These are phyloP conservation scores for Coemansia sp. DNA, from an alignment of 192 early-diverging fungal species.

Conservation along the genomic window DNA sequence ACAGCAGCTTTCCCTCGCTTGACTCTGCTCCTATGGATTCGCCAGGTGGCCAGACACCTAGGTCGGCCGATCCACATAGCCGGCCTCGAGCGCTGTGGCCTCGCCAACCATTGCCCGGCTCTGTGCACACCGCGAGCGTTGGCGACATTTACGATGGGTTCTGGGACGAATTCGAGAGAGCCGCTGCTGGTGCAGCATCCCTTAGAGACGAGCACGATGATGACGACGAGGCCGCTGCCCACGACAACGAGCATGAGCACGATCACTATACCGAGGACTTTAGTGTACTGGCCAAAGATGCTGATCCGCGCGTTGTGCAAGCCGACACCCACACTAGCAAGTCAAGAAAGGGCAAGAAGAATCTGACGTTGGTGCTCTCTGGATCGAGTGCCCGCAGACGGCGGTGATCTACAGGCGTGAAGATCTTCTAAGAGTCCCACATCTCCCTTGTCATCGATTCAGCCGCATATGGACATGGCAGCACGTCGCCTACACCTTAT, in stretches of 20 bases:
- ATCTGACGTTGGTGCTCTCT: conserved; percentile 34
- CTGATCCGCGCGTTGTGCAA: conserved; percentile 5
- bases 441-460: background rate
- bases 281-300: conserved; percentile 15
- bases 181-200: conserved; percentile 5
- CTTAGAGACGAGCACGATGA: conserved; percentile 4
- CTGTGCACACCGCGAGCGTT: background rate
- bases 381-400: conserved; percentile 36
- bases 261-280: conserved; percentile 28
- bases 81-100: conserved; percentile 32
- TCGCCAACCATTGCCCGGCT: conserved; percentile 22
- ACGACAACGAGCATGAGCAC: conserved; percentile 7
- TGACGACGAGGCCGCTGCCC: conserved; percentile 12
- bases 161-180: conserved; percentile 50
- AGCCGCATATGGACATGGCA: conserved; percentile 4
- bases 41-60: background rate
- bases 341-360: conserved; percentile 26
- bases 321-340: background rate
- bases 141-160: conserved; percentile 14
- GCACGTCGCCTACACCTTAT: background rate
- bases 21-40: background rate
- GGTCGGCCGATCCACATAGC: background rate
- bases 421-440: background rate
- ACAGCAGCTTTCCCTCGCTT: conserved; percentile 42
- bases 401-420: conserved; percentile 12